These are phyloP conservation scores for Nepenthes alata DNA, from an alignment of 179 eudicot genomes.

Conservation along the genomic window DNA sequence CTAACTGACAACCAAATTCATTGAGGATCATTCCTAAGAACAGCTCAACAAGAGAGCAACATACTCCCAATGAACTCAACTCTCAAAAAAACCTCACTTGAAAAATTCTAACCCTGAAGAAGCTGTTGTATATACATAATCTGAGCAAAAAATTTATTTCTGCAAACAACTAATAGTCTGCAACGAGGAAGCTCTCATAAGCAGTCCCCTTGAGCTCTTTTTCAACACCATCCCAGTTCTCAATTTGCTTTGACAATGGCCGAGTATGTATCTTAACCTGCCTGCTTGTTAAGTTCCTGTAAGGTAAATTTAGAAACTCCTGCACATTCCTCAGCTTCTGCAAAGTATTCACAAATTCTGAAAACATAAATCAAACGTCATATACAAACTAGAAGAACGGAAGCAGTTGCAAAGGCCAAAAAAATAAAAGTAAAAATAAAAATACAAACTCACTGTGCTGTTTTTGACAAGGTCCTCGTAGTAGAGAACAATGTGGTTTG, in stretches of 20 bases:
- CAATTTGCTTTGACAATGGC: slow-evolving; percentile 53
- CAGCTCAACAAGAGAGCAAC: too few species aligned
- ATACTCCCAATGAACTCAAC: too few species aligned
- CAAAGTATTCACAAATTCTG: not conserved
- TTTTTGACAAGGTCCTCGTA: slow-evolving; percentile 62
- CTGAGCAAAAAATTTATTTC: too few species aligned
- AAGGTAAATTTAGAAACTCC: slow-evolving; percentile 63
- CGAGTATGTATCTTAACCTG: slow-evolving; percentile 97
- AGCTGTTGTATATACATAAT: too few species aligned
- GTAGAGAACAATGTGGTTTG: slow-evolving; percentile 52
- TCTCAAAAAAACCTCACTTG: too few species aligned
- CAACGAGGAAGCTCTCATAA: slow-evolving; percentile 49
- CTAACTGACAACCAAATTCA: too few species aligned
- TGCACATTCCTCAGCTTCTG: slow-evolving; percentile 72
- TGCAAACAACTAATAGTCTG: slow-evolving; percentile 31
- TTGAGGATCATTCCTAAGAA: too few species aligned
- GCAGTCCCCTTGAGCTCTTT: slow-evolving; percentile 62
- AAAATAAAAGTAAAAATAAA: not conserved
- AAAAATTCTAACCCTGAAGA: too few species aligned
- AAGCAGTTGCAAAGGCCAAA: too few species aligned
- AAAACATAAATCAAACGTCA: not conserved
- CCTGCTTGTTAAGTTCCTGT: slow-evolving; percentile 51
- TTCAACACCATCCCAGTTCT: slow-evolving; percentile 68
- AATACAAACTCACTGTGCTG: slow-evolving; percentile 31
- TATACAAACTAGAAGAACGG: not conserved